A percentile compares a stretch with the other conserved stretches of the same genome.
Conservation (phyloP, 2,329 filamentous ascomycete species). For the Berkeleyomyces rouxiae region DNA sequence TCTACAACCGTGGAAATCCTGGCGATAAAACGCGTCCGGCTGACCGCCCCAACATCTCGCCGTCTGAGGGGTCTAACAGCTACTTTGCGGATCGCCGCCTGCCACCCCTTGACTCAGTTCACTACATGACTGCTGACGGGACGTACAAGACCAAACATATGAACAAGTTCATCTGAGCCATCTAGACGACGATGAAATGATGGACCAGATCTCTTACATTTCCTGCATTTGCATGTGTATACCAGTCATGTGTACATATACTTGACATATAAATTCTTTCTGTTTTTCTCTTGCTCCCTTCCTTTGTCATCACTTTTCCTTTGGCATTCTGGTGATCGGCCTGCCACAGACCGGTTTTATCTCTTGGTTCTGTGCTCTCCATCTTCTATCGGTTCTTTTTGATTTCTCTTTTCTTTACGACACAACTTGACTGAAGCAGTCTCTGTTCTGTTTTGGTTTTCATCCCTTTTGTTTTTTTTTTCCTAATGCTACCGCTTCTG, state of each 20-base stretch:
- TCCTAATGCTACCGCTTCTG: not conserved
- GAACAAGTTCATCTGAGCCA: not conserved
- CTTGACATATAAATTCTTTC: not conserved
- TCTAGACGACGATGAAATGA: not conserved
- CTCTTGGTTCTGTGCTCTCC: not conserved
- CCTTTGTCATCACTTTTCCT: not conserved
- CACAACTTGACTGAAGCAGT: not conserved
- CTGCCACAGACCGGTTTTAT: too few species aligned
- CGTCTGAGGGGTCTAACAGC: not conserved
- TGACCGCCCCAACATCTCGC: not conserved
- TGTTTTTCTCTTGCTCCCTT: not conserved
- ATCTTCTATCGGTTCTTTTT: not conserved
- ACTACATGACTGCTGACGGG: constrained; percentile 3
- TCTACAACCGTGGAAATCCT: not conserved
- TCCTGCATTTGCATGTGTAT: not conserved
- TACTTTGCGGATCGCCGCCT: not conserved
- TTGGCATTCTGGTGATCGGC: not conserved
- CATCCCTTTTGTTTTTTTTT: constrained; percentile 1
- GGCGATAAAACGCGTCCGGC: not conserved
- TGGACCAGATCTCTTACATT: not conserved
- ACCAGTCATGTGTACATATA: not conserved
- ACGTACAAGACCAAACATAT: not conserved
- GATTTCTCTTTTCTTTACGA: not conserved
- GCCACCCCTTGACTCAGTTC: not conserved
- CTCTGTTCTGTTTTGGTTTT: not conserved